phyloP scores from a whole-genome alignment of 768 basidiomycete genomes.

The Amanita rubescens region DNA sequence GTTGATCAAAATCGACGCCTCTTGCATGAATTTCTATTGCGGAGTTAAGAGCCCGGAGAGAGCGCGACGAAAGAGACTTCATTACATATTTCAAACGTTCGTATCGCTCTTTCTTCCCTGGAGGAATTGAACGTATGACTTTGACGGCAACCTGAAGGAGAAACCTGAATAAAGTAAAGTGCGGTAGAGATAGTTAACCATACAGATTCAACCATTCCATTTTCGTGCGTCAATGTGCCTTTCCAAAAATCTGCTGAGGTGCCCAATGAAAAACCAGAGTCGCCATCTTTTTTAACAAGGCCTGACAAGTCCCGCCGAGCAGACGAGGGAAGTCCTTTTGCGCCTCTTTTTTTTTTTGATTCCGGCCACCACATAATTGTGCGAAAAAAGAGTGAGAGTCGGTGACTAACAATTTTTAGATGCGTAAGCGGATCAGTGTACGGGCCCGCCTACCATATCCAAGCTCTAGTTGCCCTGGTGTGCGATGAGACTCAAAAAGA shows the following conservation, averaged over 20 bases:
- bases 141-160: conserved; percentile 1
- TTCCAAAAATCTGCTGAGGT: conserved; percentile 13
- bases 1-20: conserved; percentile 9
- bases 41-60: background rate
- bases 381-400: no score
- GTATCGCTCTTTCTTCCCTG: background rate
- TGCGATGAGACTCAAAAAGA: no score
- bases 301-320: background rate
- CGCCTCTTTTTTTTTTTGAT: no score
- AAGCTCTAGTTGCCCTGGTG: no score
- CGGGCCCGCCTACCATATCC: no score
- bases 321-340: no score
- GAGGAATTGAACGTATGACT: conserved; percentile 2
- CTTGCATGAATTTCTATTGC: conserved; percentile 10
- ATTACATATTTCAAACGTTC: background rate
- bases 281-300: conserved; percentile 2
- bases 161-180: background rate
- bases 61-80: background rate
- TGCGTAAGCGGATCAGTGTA: no score
- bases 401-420: no score
- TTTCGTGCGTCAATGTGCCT: conserved; percentile 7
- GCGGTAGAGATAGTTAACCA: background rate
- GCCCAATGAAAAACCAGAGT: conserved; percentile 12
- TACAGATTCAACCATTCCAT: background rate
- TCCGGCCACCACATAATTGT: no score